Evolutionary conservation across 1,284 basidiomycete species (phyloP).

Genomic region (Cryptococcus depauperatus): DNA sequence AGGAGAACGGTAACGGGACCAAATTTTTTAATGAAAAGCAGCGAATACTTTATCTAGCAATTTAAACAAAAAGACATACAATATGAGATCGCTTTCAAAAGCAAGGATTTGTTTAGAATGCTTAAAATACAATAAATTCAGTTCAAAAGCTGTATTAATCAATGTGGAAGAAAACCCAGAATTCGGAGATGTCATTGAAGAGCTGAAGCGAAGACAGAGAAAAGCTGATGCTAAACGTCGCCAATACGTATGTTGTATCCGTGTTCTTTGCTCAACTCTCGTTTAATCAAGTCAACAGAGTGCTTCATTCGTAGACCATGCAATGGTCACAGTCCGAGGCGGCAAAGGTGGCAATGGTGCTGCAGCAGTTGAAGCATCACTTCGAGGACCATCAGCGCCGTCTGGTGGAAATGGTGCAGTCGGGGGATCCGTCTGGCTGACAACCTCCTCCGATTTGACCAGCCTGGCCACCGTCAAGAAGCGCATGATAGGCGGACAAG

Average conservation of each 20-base stretch:
- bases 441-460: slow-evolving; percentile 64
- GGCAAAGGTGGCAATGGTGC: slow-evolving; percentile 77
- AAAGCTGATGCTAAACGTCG: slow-evolving; percentile 39
- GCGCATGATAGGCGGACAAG: slow-evolving; percentile 59
- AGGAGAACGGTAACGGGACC: no score
- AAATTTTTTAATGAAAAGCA: no score
- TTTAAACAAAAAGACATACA: no score
- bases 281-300: slow-evolving; percentile 48
- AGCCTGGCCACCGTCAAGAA: slow-evolving; percentile 65
- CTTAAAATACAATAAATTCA: no score
- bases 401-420: slow-evolving; percentile 83
- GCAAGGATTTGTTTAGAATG: no score
- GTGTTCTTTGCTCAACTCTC: not conserved
- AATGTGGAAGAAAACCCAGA: not conserved
- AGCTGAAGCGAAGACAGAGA: slow-evolving; percentile 32
- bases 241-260: slow-evolving; percentile 27
- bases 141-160: no score
- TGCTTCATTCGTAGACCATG: slow-evolving; percentile 69
- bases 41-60: no score
- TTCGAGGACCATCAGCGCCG: slow-evolving; percentile 69
- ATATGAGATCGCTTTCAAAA: no score
- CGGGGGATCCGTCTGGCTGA: slow-evolving; percentile 77
- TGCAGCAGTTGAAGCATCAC: slow-evolving; percentile 72
- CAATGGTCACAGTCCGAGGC: slow-evolving; percentile 64
- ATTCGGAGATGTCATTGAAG: slow-evolving; percentile 28